A percentile compares a stretch with the other conserved stretches of the same genome.
Conservation (phyloP, 495 filamentous ascomycete species). For the Haplographium delicatum region DNA sequence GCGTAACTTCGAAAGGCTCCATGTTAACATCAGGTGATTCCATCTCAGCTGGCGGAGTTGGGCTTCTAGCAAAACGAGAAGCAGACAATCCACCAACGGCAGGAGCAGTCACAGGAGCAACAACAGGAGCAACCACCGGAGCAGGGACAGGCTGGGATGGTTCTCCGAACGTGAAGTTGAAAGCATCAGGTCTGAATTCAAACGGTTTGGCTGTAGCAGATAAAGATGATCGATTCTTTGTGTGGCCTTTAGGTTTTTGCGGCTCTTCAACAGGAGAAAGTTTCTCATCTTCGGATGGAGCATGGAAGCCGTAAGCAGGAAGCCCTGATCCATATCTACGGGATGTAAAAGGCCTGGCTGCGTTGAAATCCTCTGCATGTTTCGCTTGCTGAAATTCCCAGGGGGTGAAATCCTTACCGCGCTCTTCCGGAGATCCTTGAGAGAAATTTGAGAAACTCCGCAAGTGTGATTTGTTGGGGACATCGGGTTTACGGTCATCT, state of each 20-base stretch:
- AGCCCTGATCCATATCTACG: constrained; percentile 26
- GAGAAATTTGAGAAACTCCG: constrained; percentile 23
- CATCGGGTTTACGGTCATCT: neutral
- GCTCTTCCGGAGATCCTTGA: constrained; percentile 28
- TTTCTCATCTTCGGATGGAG: constrained; percentile 11
- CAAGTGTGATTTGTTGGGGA: constrained; percentile 7
- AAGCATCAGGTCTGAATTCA: constrained; percentile 46
- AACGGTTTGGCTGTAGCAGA: constrained; percentile 67
- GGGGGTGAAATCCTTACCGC: constrained; percentile 36
- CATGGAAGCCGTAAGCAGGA: constrained; percentile 21
- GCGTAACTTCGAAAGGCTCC: constrained; percentile 21
- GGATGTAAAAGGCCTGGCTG: constrained; percentile 28
- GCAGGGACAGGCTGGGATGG: constrained; percentile 19
- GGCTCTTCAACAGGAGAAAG: constrained; percentile 20
- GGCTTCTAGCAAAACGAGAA: constrained; percentile 37
- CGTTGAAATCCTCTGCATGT: constrained; percentile 33
- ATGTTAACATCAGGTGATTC: constrained; percentile 20
- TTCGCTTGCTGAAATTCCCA: constrained; percentile 38
- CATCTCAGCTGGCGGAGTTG: constrained; percentile 30
- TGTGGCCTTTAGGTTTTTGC: constrained; percentile 31
- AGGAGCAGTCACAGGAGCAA: constrained; percentile 27
- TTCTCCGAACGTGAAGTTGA: constrained; percentile 32
- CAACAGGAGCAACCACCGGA: constrained; percentile 13
- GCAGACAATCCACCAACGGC: constrained; percentile 30
- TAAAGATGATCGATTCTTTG: constrained; percentile 52